phyloP scores from a whole-genome alignment of 495 filamentous ascomycete species.

The Aspergillus hancockii region DNA sequence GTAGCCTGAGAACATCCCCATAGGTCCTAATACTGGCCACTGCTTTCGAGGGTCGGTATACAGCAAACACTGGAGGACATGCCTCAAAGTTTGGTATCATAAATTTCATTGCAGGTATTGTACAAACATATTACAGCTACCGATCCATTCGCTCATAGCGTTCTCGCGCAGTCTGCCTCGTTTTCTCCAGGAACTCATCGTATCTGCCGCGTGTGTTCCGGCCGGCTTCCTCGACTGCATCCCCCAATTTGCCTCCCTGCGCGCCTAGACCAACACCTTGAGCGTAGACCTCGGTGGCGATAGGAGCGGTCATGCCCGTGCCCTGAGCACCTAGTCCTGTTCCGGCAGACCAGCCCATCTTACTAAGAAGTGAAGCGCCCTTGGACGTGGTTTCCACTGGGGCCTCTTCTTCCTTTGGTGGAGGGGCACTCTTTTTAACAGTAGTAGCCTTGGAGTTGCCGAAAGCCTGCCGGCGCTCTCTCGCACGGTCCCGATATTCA shows the following conservation, averaged over 20 bases:
- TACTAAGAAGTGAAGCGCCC: constrained; percentile 79
- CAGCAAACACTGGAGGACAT: too few relatives aligned
- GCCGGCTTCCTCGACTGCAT: constrained; percentile 77
- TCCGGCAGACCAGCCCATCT: constrained; percentile 88
- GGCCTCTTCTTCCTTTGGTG: constrained; percentile 35
- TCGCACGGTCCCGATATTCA: constrained; percentile 81
- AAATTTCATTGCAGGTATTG: background rate
- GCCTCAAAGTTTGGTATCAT: background rate
- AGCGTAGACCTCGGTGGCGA: constrained; percentile 76
- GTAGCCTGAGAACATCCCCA: too few relatives aligned
- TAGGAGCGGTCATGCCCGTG: constrained; percentile 72
- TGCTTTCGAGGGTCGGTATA: too few relatives aligned
- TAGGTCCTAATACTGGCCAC: too few relatives aligned
- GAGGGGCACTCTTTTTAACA: constrained; percentile 33
- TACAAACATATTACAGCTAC: constrained; percentile 4
- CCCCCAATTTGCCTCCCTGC: constrained; percentile 78
- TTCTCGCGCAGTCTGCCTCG: constrained; percentile 76
- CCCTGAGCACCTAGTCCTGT: constrained; percentile 80
- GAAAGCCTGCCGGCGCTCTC: constrained; percentile 75
- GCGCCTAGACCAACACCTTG: constrained; percentile 86
- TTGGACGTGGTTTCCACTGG: constrained; percentile 62
- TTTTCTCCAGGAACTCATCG: constrained; percentile 74
- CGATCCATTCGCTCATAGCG: constrained; percentile 66
- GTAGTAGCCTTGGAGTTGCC: constrained; percentile 59
- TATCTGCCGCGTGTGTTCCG: constrained; percentile 70